Evolutionary conservation across 163 green algal genomes (phyloP).

Genomic region (Chlorella variabilis): DNA sequence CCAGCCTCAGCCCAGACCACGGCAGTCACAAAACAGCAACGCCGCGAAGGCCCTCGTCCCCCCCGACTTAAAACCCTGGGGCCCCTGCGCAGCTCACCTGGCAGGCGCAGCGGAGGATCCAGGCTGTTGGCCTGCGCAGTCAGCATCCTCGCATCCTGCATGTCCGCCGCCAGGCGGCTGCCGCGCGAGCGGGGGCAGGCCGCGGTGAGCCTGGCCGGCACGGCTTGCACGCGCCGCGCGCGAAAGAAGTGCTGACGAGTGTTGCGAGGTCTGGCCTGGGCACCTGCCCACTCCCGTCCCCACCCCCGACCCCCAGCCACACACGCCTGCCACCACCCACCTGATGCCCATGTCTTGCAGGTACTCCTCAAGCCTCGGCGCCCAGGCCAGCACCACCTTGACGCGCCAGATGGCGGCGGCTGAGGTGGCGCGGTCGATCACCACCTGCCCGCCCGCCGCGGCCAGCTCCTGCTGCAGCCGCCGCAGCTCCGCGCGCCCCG

Average conservation of each 20-base stretch:
- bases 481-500: background rate
- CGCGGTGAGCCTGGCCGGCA: too few species aligned
- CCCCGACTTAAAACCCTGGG: too few species aligned
- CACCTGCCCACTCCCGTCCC: too few species aligned
- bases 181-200: background rate
- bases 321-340: background rate
- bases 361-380: background rate
- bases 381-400: conserved; percentile 12
- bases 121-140: background rate
- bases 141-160: background rate
- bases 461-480: background rate
- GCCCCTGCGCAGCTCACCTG: background rate
- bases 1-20: too few species aligned
- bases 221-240: too few species aligned
- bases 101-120: background rate
- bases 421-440: background rate
- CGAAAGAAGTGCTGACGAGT: too few species aligned
- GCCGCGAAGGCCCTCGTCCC: background rate
- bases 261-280: too few species aligned
- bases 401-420: background rate
- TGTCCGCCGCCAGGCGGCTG: background rate
- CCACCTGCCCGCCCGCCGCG: too few species aligned
- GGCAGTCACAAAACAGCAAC: background rate
- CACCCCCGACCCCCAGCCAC: too few species aligned
- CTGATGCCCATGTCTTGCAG: background rate